Percentiles rank a stretch among this genome's conserved stretches.
Evolutionary conservation across 2,329 filamentous ascomycete species (phyloP).

Genomic region (Thermothelomyces thermophilus): DNA sequence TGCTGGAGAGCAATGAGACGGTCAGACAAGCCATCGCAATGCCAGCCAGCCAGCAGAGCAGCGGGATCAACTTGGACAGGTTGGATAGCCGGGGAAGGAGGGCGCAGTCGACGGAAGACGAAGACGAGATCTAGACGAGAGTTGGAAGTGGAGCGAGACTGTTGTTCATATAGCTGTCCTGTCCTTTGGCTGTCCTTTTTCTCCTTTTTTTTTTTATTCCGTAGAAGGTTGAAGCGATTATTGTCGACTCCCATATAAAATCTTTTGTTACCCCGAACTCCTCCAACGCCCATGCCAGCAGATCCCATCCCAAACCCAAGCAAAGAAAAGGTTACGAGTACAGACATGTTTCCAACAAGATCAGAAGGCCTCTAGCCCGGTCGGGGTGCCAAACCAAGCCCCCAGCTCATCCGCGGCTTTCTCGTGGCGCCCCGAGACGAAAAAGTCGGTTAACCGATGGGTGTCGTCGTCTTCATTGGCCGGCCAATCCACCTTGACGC

Average conservation of each 20-base stretch:
- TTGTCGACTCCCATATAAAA: conserved; percentile 12
- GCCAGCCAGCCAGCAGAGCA: conserved; percentile 43
- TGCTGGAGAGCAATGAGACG: conserved; percentile 79
- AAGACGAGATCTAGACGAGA: conserved; percentile 50
- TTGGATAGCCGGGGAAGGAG: conserved; percentile 55
- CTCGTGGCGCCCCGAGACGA: conserved; percentile 39
- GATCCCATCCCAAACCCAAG: conserved; percentile 10
- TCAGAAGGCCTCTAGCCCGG: conserved; percentile 63
- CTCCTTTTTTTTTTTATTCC: conserved; percentile 4
- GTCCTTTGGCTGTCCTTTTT: background rate
- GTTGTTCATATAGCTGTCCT: conserved; percentile 5
- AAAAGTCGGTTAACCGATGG: conserved; percentile 70
- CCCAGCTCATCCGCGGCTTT: conserved; percentile 60
- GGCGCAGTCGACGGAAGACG: conserved; percentile 33
- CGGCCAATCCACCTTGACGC: conserved; percentile 78
- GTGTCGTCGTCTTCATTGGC: conserved; percentile 63
- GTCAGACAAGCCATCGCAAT: conserved; percentile 78
- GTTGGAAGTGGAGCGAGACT: conserved; percentile 1
- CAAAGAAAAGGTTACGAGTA: background rate
- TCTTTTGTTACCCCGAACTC: conserved; percentile 8
- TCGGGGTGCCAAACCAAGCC: conserved; percentile 75
- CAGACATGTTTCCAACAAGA: background rate
- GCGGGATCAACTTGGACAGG: conserved; percentile 50
- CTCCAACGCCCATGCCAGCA: background rate
- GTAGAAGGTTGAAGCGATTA: background rate